Evolutionary conservation across 192 early-diverging fungal species (phyloP).

Genomic region (Backusella mclennaniae): DNA sequence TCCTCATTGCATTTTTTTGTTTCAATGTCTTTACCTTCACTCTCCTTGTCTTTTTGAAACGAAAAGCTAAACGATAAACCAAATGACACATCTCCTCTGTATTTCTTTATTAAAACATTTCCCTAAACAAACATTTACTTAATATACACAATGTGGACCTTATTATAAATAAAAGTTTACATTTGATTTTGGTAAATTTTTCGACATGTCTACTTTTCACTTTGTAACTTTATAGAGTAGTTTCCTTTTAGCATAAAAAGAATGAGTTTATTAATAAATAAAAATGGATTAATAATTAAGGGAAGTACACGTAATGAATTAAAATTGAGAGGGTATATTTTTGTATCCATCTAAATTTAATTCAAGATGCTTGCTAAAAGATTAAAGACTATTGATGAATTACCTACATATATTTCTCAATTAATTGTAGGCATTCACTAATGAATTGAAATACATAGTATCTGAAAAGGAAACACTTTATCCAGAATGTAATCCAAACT

Average conservation of each 20-base stretch:
- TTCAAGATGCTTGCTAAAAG: background rate
- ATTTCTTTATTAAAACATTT: background rate
- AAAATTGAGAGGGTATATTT: background rate
- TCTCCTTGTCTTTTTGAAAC: slow-evolving; percentile 42
- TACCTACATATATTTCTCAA: no score
- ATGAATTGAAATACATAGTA: no score
- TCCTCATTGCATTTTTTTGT: slow-evolving; percentile 55
- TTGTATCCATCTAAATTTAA: background rate
- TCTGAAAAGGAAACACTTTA: background rate
- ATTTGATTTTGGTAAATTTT: background rate
- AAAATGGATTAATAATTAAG: background rate
- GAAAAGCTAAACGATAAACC: slow-evolving; percentile 20
- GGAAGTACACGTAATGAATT: background rate
- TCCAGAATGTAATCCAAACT: background rate
- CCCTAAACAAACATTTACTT: background rate
- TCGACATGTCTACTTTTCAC: background rate
- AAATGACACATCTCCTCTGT: background rate
- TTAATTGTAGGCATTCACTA: no score
- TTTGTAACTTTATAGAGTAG: no score
- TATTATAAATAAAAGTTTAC: background rate
- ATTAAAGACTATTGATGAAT: no score
- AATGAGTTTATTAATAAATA: background rate
- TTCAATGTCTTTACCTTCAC: slow-evolving; percentile 58
- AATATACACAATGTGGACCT: background rate
- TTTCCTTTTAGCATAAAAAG: no score